These are phyloP conservation scores for Hypoxylon sp. DNA, from an alignment of 2,329 filamentous ascomycete species.

Conservation along the genomic window DNA sequence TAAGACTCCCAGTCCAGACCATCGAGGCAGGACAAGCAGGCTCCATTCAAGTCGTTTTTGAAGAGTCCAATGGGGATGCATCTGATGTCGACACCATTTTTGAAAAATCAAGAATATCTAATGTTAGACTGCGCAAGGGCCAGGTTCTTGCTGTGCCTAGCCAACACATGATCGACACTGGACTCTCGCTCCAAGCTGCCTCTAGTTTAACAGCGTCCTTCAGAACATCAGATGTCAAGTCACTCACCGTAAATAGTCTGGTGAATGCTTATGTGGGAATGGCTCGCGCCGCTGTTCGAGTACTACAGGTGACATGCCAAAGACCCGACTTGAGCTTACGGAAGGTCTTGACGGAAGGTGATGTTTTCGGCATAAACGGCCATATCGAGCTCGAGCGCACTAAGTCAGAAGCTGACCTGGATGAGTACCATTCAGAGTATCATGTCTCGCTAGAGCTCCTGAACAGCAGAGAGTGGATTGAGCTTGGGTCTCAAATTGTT, in stretches of 20 bases:
- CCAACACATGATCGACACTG: slow-evolving; percentile 69
- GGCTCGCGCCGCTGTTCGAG: slow-evolving; percentile 83
- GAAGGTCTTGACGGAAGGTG: slow-evolving; percentile 58
- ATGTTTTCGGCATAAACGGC: slow-evolving; percentile 71
- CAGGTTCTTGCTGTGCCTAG: slow-evolving; percentile 82
- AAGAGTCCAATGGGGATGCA: slow-evolving; percentile 56
- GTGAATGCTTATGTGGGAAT: slow-evolving; percentile 91
- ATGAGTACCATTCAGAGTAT: slow-evolving; percentile 55
- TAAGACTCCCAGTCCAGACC: slow-evolving; percentile 84
- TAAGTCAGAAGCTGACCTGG: slow-evolving; percentile 48
- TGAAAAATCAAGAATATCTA: slow-evolving; percentile 52
- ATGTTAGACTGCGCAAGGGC: slow-evolving; percentile 76
- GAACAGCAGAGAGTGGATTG: slow-evolving; percentile 79
- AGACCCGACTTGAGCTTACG: slow-evolving; percentile 48
- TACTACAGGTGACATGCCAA: slow-evolving; percentile 69
- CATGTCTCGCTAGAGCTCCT: slow-evolving; percentile 78
- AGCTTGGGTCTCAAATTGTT: slow-evolving; percentile 77
- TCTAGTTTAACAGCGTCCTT: slow-evolving; percentile 82
- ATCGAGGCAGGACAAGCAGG: slow-evolving; percentile 88
- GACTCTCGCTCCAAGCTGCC: slow-evolving; percentile 73
- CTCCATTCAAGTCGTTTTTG: slow-evolving; percentile 84
- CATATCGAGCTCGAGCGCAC: slow-evolving; percentile 58
- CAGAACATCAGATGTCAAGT: slow-evolving; percentile 71
- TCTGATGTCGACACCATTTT: slow-evolving; percentile 49
- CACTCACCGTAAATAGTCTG: slow-evolving; percentile 75